These are phyloP conservation scores for Colletotrichum tropicicola DNA, from an alignment of 2,329 filamentous ascomycete species.

Conservation along the genomic window DNA sequence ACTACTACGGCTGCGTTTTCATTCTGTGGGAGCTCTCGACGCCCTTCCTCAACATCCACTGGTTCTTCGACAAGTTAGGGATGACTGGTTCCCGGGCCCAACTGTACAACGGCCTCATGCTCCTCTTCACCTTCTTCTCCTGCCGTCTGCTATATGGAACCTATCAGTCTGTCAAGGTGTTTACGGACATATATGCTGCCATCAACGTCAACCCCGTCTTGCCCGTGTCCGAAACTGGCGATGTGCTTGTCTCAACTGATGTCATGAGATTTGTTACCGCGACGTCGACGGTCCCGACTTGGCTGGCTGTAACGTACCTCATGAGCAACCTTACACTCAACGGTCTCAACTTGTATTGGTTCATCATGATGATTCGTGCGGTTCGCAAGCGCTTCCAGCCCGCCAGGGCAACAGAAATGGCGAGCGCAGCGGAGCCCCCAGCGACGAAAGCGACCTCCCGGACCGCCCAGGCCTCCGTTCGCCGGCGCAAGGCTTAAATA, in stretches of 20 bases:
- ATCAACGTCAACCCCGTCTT: constrained; percentile 47
- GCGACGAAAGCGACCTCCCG: constrained; percentile 41
- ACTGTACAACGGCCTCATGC: constrained; percentile 78
- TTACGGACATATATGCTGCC: constrained; percentile 73
- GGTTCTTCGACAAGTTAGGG: constrained; percentile 89
- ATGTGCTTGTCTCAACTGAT: constrained; percentile 41
- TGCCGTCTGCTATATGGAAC: constrained; percentile 83
- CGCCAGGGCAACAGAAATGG: constrained; percentile 28
- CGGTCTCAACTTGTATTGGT: constrained; percentile 85
- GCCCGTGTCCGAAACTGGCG: constrained; percentile 20
- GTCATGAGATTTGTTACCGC: constrained; percentile 61
- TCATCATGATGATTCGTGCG: constrained; percentile 85
- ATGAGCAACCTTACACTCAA: constrained; percentile 78
- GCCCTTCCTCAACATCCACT: constrained; percentile 88
- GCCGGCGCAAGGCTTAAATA: constrained; percentile 42
- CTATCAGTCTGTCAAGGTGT: constrained; percentile 75
- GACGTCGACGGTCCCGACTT: constrained; percentile 67
- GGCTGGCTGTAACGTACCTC: constrained; percentile 76
- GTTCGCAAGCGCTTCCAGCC: constrained; percentile 75
- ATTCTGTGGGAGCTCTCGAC: constrained; percentile 89
- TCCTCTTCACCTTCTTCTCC: constrained; percentile 79
- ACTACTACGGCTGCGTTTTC: constrained; percentile 83
- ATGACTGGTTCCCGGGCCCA: constrained; percentile 80
- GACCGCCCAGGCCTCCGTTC: constrained; percentile 31
- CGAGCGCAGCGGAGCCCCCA: constrained; percentile 34